Conservation (phyloP, 2,329 filamentous ascomycete species). For the Ceratocystis huliohia region DNA sequence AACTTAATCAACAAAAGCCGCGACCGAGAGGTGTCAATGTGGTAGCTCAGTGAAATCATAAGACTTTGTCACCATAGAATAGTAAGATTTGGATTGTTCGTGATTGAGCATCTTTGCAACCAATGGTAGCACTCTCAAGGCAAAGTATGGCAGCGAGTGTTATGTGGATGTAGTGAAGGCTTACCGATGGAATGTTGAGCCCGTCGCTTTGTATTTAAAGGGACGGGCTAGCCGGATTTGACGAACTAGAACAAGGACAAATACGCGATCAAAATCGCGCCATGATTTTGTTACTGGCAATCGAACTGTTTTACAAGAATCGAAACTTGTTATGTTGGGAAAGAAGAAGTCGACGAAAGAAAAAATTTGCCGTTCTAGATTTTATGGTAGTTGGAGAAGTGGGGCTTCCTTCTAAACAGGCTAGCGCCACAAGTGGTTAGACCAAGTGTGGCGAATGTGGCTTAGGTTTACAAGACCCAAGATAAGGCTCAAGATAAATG, state of each 20-base stretch:
- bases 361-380: slow-evolving; percentile 19
- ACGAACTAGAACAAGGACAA: neutral
- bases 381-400: slow-evolving; percentile 18
- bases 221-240: slow-evolving; percentile 10
- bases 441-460: neutral
- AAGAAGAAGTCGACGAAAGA: neutral
- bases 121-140: slow-evolving; percentile 1
- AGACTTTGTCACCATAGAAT: slow-evolving; percentile 40
- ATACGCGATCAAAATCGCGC: slow-evolving; percentile 8
- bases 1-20: neutral
- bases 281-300: neutral
- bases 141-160: neutral
- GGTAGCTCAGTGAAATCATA: slow-evolving; percentile 44
- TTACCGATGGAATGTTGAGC: slow-evolving; percentile 14
- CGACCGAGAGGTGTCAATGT: slow-evolving; percentile 13
- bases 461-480: neutral
- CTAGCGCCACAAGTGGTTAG: slow-evolving; percentile 13
- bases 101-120: slow-evolving; percentile 28
- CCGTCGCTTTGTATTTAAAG: slow-evolving; percentile 11
- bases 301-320: neutral
- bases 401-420: slow-evolving; percentile 5
- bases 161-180: neutral
- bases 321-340: slow-evolving; percentile 7
- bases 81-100: slow-evolving; percentile 55
- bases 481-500: slow-evolving; percentile 7